phyloP scores from a whole-genome alignment of 2,329 filamentous ascomycete genomes.

The Trichoderma pleuroti region DNA sequence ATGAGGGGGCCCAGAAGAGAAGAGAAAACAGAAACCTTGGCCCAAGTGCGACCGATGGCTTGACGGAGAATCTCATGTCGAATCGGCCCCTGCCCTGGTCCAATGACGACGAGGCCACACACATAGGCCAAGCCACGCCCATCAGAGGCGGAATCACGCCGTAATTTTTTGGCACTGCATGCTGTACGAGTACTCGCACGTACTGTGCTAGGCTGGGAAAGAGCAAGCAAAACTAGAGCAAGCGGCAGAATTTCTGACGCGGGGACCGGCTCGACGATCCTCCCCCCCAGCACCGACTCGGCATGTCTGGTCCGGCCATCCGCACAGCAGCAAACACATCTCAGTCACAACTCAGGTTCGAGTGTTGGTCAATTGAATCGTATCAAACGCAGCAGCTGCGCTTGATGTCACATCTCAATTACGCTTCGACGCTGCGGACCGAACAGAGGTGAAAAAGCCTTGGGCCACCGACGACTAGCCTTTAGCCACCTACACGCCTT shows the following conservation, averaged over 20 bases:
- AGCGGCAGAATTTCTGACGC: neutral
- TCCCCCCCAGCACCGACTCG: neutral
- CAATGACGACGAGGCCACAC: conserved; percentile 2
- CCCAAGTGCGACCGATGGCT: neutral
- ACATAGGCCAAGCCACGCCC: conserved; percentile 1
- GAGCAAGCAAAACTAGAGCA: neutral
- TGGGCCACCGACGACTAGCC: neutral
- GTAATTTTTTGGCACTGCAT: neutral
- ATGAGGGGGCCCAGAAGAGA: neutral
- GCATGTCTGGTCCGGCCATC: neutral
- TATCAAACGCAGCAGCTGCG: neutral
- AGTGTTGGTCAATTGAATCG: neutral
- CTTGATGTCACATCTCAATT: neutral
- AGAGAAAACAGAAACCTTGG: neutral
- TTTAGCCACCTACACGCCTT: neutral
- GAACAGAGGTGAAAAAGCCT: neutral
- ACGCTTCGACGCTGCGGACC: neutral
- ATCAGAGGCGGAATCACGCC: neutral
- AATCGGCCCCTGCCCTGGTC: neutral
- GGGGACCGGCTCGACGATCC: neutral
- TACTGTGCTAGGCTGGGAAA: neutral
- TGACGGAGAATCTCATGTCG: neutral
- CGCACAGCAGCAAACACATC: neutral
- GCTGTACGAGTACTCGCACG: neutral
- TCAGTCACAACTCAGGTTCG: neutral